Evolutionary conservation across 2,329 filamentous ascomycete species (phyloP), one percentile per base, ranked within the genome.

Genomic region (Xylariaceae sp.): DNA sequence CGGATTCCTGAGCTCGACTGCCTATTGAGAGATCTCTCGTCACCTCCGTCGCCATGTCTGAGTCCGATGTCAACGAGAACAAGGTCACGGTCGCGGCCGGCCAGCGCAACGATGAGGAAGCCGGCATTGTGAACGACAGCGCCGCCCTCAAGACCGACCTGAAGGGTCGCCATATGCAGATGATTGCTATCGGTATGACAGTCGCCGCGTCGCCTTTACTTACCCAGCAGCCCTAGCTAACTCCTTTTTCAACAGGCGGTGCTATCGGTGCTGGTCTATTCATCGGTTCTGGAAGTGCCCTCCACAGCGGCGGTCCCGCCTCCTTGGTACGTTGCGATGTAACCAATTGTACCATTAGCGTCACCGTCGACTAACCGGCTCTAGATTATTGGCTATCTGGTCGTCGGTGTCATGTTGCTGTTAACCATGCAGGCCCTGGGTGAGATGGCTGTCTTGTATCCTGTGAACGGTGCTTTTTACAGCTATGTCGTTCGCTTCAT

Each of bases 201-300:
- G 45, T 53, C 34, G 10, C 34, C 42, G 11, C 39, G 17, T 13
- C 7, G 7, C 30, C 48, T 4, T 18, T 42, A 5, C 9, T 11
- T n/a, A 2, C 7, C n/a, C 2, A 34, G 48, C 39, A 50, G 39
- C 13, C 17, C 35, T 44, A 44, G 50, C 59, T 58, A 23, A 63
- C 45, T 51, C 30, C 30, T 35, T 7, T n/a, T 9, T 30, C 13
- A 35, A 57, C 44, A 76, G 75, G 75, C 56, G 76, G 76, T 67
- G 73, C 76, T 11, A 78, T 78, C 52, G 76, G 76, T 59, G 76
- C 76, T 64, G 88, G 88, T 76, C 78, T 90, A 8, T 90, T 90
- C 71, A 85, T 91, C 60, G 83, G 86, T 52, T 87, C 86, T 2
- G 87, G 86, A 53, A 72, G 71, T 49, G 85, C 85, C 42, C 74